A percentile compares a stretch with the other conserved stretches of the same genome.
phyloP scores from a whole-genome alignment of 2,329 filamentous ascomycete species.

The Apiospora hydei region DNA sequence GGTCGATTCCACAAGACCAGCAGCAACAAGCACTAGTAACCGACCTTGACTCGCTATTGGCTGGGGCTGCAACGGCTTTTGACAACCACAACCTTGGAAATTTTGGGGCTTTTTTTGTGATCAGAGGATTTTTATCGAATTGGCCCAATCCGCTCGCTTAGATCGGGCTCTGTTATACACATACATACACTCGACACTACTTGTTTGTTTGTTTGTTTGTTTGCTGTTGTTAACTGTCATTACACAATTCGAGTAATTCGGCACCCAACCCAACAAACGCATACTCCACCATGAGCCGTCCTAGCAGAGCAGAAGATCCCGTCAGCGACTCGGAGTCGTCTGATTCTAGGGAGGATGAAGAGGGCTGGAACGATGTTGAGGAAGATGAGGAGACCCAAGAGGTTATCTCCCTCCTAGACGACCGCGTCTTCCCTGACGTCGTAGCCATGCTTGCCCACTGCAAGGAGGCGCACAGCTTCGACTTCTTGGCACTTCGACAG shows the following conservation, averaged over 20 bases:
- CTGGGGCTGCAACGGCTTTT: slow-evolving; percentile 19
- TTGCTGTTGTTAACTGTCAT: background rate
- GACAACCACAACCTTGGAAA: slow-evolving; percentile 20
- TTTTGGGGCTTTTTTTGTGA: slow-evolving; percentile 16
- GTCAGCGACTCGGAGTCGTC: slow-evolving; percentile 46
- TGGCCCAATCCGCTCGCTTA: slow-evolving; percentile 8
- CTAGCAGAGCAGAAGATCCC: slow-evolving; percentile 31
- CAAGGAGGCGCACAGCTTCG: slow-evolving; percentile 70
- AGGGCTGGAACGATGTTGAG: slow-evolving; percentile 63
- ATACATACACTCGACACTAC: background rate
- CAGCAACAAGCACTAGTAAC: slow-evolving; percentile 21
- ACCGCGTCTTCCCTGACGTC: slow-evolving; percentile 69
- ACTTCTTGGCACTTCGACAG: slow-evolving; percentile 68
- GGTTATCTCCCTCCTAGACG: slow-evolving; percentile 73
- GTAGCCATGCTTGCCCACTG: slow-evolving; percentile 72
- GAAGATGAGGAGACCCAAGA: slow-evolving; percentile 64
- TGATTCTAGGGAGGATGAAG: slow-evolving; percentile 51
- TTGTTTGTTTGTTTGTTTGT: background rate
- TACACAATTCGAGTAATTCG: background rate
- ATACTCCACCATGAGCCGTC: slow-evolving; percentile 1
- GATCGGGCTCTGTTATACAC: slow-evolving; percentile 7
- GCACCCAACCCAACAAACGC: background rate
- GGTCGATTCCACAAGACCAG: slow-evolving; percentile 4
- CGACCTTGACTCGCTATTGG: slow-evolving; percentile 20
- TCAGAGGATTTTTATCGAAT: slow-evolving; percentile 19